Conservation (phyloP, 2,329 filamentous ascomycete genomes). For the Teratosphaeria pseudoeucalypti region DNA sequence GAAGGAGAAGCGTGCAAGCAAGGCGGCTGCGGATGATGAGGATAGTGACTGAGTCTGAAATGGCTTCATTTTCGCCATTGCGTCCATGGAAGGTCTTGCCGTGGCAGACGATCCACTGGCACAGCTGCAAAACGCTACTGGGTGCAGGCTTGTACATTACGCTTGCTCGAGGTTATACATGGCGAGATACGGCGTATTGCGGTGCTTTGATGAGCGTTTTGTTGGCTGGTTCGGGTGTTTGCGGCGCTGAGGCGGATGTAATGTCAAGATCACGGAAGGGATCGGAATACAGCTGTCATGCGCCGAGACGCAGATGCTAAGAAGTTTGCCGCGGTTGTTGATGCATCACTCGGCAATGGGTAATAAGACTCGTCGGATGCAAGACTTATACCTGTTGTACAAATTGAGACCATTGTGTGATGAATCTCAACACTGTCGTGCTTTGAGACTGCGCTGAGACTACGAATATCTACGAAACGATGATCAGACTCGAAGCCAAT, state of each 20-base stretch:
- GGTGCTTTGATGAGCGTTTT: background rate
- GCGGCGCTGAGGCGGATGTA: background rate
- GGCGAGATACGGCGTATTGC: background rate
- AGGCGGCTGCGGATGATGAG: constrained; percentile 12
- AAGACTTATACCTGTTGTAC: background rate
- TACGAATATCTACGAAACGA: too few species aligned
- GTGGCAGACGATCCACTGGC: background rate
- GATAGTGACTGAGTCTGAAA: constrained; percentile 14
- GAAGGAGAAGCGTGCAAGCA: constrained; percentile 49
- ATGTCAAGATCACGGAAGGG: background rate
- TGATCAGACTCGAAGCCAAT: too few species aligned
- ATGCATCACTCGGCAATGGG: background rate
- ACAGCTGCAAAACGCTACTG: background rate
- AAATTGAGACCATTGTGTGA: background rate
- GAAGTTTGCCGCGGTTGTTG: background rate
- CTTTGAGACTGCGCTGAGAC: too few species aligned
- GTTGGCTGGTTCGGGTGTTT: background rate
- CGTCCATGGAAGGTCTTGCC: background rate
- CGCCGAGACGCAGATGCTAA: background rate
- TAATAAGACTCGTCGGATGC: background rate
- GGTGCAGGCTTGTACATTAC: background rate
- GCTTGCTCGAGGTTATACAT: background rate
- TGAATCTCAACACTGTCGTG: too few species aligned
- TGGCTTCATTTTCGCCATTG: background rate
- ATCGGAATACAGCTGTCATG: background rate